phyloP scores from a whole-genome alignment of 2,329 filamentous ascomycete genomes.

The Aspergillus jensenii region DNA sequence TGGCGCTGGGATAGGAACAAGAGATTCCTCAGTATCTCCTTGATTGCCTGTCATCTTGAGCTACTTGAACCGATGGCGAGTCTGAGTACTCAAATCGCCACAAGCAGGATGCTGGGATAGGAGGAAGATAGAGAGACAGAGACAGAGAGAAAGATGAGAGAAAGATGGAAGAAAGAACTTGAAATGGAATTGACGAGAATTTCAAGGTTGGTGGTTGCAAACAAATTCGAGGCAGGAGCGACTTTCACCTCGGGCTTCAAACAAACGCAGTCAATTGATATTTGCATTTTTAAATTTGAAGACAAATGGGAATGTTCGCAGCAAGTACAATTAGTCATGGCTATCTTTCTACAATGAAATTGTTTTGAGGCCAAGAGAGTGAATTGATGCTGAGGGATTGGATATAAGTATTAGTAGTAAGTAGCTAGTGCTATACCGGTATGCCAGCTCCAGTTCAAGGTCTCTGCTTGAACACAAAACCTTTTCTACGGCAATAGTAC shows the following conservation, averaged over 20 bases:
- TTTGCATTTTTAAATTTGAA: neutral
- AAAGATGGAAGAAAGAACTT: neutral
- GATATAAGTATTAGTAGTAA: no score
- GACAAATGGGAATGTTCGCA: no score
- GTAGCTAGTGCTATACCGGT: no score
- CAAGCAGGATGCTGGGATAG: no score
- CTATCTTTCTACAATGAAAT: no score
- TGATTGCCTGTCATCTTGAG: neutral
- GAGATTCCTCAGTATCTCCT: neutral
- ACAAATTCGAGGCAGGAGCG: neutral
- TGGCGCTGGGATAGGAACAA: neutral
- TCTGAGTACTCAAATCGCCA: neutral
- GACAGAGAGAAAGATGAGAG: neutral
- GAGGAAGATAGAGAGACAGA: neutral
- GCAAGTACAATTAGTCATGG: no score
- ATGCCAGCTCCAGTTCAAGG: no score
- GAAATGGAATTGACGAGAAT: neutral
- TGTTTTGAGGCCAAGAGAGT: no score
- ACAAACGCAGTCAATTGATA: neutral
- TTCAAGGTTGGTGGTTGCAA: neutral
- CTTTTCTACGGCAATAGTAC: no score
- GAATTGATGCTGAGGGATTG: no score
- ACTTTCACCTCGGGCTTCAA: neutral
- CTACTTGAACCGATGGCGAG: neutral
- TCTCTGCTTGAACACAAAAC: no score